Base-by-base conservation (phyloP, 345 rosid species). In the Euphorbia tirucalli region DNA sequence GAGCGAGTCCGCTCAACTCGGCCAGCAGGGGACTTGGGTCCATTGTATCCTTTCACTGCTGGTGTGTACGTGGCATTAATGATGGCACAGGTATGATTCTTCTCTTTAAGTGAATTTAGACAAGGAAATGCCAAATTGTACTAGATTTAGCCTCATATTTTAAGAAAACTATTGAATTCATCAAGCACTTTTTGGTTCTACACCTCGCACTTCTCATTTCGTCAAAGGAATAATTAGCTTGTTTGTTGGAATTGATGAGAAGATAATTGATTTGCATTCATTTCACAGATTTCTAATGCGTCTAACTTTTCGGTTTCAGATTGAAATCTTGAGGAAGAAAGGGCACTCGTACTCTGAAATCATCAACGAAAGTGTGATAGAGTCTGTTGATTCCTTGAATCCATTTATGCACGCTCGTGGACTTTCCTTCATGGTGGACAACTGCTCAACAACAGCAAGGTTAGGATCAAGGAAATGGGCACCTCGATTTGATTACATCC, bases 351-450 rank as follows among this genome's bases (percentile, higher is more conserved):
- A 87, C 84, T 92, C 98, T 0, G 98, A 94, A 80, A 94, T 94
- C 81, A 92, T 94, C 65, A 94, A 92, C 31, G 97, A 94, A 72
- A 90, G 96, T 72, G 84, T 94, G 81, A 94, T 92, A 2, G 98
- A 94, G 77, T 83, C 96, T 0, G 98, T 94, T 21, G 98, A 94
- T 77, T 94, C 98, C 14, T 72, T 92, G 43, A 94, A 94, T 72
- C 98, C 98, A 1, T 94, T 94, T 61, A 94, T 94, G 98, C 95
- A 90, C 63, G 98, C 98, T 3, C 91, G 97, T 5, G 97, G 98
- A 72, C 92, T 94, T 68, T 92, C 96, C 1, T 94, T 94, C 79
- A 91, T 91, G 98, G 98, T 90, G 19, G 98, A 93, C 74, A 93
- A 93, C 76, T 89, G 97, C 80, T 93, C 98, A 0, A 93, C 98